Base-by-base conservation (phyloP, 2,329 filamentous ascomycete genomes). In the Didymella lethalis region DNA sequence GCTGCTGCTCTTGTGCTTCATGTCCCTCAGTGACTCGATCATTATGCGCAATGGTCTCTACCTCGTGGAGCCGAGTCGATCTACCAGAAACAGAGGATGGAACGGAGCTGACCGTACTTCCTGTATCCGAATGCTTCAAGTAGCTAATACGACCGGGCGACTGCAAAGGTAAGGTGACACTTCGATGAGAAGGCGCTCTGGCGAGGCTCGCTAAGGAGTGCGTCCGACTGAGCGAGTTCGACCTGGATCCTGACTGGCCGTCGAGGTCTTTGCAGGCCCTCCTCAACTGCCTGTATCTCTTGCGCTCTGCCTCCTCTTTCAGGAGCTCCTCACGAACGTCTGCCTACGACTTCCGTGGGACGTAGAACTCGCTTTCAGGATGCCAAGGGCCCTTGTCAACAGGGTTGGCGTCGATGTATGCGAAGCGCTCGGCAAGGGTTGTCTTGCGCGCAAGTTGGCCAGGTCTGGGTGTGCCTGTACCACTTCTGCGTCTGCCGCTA, bases 11-110 rank as follows among this genome's bases (percentile, higher is more conserved):
- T 70, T 71, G 64, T 72, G 71, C 61, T 75, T 75, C 66, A 75
- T 67, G 57, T 75, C 72, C 55, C 71, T 72, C 49, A 75, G 50
- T 2, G 70, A 64, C 57, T 75, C 72, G 66, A 75, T 73, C 71
- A 75, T 75, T 20, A 40, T 67, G 44, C 14, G 56, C 32, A 40
- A 49, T 50, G 23, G 57, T 59, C 6, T 59, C 47, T 12, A 68
- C 62, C 28, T 61, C 52, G 18, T 48, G 56, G n/a, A 64, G 48
- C 26, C 52, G 49, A 20, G 52, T 48, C 0, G 63, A 63, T 23
- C 49, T 58, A 10, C 55, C 58, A 6, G 64, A 65, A 6, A 46
- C 41, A 4, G 49, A 51, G 26, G 61, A 51, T 26, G 51, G 64
- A 18, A 48, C 48, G 10, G 63, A 64, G 44, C 55, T 59, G 29